A percentile compares a stretch with the other conserved stretches of the same genome.
phyloP scores from a whole-genome alignment of 75 land plant species.

The Selaginella tamariscina region DNA sequence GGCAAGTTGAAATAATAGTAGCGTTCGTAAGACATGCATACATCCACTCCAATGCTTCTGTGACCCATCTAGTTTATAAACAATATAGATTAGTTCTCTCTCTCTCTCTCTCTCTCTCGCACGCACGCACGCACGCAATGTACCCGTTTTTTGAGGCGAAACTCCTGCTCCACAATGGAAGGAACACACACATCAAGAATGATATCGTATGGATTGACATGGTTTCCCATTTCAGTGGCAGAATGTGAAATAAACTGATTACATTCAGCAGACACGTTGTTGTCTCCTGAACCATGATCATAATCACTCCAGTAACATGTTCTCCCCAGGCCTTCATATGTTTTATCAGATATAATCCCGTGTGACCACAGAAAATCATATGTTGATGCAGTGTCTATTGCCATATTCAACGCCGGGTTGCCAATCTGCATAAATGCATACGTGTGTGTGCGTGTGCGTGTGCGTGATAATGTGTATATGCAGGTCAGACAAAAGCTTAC shows the following conservation, averaged over 20 bases:
- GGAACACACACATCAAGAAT: conserved; percentile 12
- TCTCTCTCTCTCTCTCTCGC: too few relatives aligned
- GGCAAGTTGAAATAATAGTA: conserved; percentile 6
- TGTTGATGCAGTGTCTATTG: background rate
- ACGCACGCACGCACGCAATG: too few relatives aligned
- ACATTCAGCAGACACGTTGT: background rate
- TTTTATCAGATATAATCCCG: background rate
- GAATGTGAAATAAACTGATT: background rate
- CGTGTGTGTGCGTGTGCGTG: background rate
- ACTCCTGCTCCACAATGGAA: conserved; percentile 18
- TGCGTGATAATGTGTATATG: background rate
- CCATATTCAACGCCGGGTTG: background rate
- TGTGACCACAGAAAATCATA: background rate
- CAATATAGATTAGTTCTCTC: too few relatives aligned
- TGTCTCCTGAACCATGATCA: background rate
- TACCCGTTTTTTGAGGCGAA: conserved; percentile 5
- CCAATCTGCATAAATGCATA: background rate
- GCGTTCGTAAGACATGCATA: background rate
- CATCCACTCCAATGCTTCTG: background rate
- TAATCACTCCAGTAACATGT: background rate
- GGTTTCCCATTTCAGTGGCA: background rate
- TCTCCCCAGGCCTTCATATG: conserved; percentile 1
- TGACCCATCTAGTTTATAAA: conserved; percentile 1
- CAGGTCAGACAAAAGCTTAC: background rate
- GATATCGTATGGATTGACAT: background rate